Percentiles rank a stretch among this genome's conserved stretches.
These are phyloP conservation scores for Rubia yunnanensis DNA, from an alignment of 257 asterid genomes.

Conservation along the genomic window DNA sequence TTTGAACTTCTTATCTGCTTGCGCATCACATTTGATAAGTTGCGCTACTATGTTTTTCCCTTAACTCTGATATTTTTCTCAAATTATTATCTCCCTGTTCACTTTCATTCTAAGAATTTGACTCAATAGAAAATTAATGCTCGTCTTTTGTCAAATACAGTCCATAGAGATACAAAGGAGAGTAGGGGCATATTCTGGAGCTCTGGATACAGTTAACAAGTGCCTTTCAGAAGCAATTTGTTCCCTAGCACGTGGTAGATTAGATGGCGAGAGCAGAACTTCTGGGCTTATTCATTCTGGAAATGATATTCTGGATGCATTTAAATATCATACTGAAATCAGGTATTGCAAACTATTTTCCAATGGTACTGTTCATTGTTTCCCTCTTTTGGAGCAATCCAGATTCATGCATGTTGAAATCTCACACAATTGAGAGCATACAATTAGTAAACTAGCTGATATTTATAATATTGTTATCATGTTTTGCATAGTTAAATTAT, in stretches of 20 bases:
- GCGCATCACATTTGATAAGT: not conserved
- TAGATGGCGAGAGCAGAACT: constrained; percentile 89
- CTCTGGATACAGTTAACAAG: constrained; percentile 75
- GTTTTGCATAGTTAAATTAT: too few species aligned
- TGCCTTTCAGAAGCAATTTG: constrained; percentile 89
- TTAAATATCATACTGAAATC: constrained; percentile 73
- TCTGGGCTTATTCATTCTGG: constrained; percentile 76
- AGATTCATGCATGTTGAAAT: not conserved
- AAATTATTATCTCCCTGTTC: not conserved
- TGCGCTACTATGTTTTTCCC: not conserved
- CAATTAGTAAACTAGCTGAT: not conserved
- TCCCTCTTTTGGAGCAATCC: not conserved
- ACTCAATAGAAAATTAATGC: not conserved
- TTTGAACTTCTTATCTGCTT: too few species aligned
- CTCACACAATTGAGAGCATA: not conserved
- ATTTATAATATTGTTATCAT: not conserved
- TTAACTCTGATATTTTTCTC: not conserved
- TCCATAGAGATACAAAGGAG: constrained; percentile 84
- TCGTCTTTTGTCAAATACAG: constrained; percentile 23
- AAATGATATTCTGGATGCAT: constrained; percentile 77
- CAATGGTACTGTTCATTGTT: not conserved
- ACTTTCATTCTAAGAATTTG: not conserved
- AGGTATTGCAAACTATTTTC: constrained; percentile 35
- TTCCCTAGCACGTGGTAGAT: constrained; percentile 79
- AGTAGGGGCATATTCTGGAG: constrained; percentile 87